Percentiles rank a stretch among this genome's conserved stretches.
Evolutionary conservation across 305 asterid genomes (phyloP).

Genomic region (Fraxinus velutina): DNA sequence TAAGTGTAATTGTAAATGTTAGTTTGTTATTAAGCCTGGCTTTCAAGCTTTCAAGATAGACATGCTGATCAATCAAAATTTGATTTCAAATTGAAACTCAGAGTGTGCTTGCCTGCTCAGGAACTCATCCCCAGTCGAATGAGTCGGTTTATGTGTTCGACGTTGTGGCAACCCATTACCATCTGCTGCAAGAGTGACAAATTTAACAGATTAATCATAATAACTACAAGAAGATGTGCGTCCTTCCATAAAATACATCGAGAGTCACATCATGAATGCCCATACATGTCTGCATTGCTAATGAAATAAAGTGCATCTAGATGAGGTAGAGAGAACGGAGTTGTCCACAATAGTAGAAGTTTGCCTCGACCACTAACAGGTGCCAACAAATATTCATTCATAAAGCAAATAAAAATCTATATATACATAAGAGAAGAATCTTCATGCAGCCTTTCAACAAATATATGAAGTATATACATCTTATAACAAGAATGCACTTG

Average conservation of each 20-base stretch:
- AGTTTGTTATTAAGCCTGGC: neutral
- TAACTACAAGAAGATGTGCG: neutral
- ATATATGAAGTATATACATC: neutral
- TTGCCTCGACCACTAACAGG: neutral
- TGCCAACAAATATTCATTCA: neutral
- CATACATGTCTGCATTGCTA: neutral
- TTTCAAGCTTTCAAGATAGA: neutral
- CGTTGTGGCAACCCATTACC: slow-evolving; percentile 53
- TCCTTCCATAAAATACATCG: neutral
- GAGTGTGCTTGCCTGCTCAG: slow-evolving; percentile 59
- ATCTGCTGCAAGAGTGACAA: slow-evolving; percentile 49
- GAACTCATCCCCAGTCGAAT: slow-evolving; percentile 57
- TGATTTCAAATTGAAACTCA: neutral
- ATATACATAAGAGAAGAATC: neutral
- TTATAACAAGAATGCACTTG: neutral
- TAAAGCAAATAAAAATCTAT: neutral
- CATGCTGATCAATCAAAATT: neutral
- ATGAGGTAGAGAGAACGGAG: neutral
- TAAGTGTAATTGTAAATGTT: neutral
- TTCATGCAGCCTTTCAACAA: neutral
- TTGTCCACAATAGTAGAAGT: neutral
- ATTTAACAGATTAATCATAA: slow-evolving; percentile 3
- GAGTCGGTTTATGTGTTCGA: slow-evolving; percentile 56
- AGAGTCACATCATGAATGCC: neutral
- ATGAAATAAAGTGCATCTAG: neutral